A percentile compares a stretch with the other conserved stretches of the same genome.
Evolutionary conservation across 257 asterid genomes (phyloP).

Genomic region (Forsythia suspensa): DNA sequence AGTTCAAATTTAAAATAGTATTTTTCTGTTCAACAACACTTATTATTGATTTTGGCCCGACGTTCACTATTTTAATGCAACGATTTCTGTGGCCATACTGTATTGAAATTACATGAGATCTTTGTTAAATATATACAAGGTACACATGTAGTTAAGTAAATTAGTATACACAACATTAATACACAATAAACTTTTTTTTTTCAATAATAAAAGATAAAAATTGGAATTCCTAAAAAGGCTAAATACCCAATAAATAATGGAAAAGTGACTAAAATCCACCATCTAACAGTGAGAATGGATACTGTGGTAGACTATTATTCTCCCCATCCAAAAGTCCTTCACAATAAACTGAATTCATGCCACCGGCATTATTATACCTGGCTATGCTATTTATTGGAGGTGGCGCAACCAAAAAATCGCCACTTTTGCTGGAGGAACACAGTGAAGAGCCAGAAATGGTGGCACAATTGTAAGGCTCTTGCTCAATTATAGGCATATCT

Average conservation of each 20-base stretch:
- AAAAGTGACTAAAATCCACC: slow-evolving; percentile 46
- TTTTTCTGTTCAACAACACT: too few relatives aligned
- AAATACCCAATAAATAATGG: background rate
- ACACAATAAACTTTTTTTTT: background rate
- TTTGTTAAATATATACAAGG: background rate
- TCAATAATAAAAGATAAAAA: background rate
- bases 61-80: too few relatives aligned
- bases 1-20: too few relatives aligned
- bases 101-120: background rate
- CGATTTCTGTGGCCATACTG: background rate
- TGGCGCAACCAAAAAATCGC: slow-evolving; percentile 16
- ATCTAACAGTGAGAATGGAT: slow-evolving; percentile 63
- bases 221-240: background rate
- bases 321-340: slow-evolving; percentile 37
- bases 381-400: slow-evolving; percentile 14
- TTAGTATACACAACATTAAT: background rate
- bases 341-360: slow-evolving; percentile 22
- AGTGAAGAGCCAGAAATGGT: slow-evolving; percentile 22
- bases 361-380: slow-evolving; percentile 13
- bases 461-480: slow-evolving; percentile 17
- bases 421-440: slow-evolving; percentile 24
- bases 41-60: too few relatives aligned
- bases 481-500: slow-evolving; percentile 24
- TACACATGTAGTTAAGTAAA: background rate
- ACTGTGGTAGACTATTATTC: slow-evolving; percentile 42